Evolutionary conservation across 1,139 yeast genomes (phyloP).

Genomic region (Kurtzmaniella quercitrusa): DNA sequence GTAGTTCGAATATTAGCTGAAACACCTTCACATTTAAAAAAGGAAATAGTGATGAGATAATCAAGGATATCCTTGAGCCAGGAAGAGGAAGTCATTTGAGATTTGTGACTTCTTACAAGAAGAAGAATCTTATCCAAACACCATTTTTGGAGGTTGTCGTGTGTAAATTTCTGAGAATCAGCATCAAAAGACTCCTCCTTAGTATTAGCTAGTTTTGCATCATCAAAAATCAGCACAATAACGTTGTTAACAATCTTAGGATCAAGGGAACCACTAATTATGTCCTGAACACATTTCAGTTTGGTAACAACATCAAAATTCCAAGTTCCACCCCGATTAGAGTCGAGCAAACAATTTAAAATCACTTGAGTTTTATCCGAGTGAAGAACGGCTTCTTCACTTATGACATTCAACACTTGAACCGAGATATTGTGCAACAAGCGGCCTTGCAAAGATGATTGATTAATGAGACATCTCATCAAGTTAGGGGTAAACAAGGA

Average conservation of each 20-base stretch:
- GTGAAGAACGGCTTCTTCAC: conserved; percentile 30
- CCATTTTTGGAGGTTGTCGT: conserved; percentile 58
- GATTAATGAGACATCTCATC: conserved; percentile 73
- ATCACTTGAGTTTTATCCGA: conserved; percentile 46
- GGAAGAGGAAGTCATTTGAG: conserved; percentile 19
- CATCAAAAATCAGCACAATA: conserved; percentile 20
- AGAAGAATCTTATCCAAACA: conserved; percentile 62
- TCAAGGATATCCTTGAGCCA: conserved; percentile 50
- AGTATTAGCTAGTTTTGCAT: conserved; percentile 10
- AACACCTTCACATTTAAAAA: conserved; percentile 33
- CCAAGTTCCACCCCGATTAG: conserved; percentile 54
- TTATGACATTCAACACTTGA: conserved; percentile 43
- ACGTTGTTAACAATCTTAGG: conserved; percentile 20
- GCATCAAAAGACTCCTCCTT: conserved; percentile 11
- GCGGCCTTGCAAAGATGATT: conserved; percentile 63
- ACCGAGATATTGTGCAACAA: conserved; percentile 65
- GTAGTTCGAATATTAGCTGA: conserved; percentile 34
- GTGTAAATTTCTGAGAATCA: conserved; percentile 4
- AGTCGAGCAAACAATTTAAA: conserved; percentile 45
- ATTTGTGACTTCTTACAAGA: conserved; percentile 50
- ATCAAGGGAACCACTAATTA: conserved; percentile 18
- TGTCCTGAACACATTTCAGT: conserved; percentile 58
- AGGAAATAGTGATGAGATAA: conserved; percentile 52
- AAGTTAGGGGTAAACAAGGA: conserved; percentile 65
- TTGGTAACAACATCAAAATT: conserved; percentile 79